These are phyloP conservation scores for Glycine soja DNA, from an alignment of 306 rosid species.

Conservation along the genomic window DNA sequence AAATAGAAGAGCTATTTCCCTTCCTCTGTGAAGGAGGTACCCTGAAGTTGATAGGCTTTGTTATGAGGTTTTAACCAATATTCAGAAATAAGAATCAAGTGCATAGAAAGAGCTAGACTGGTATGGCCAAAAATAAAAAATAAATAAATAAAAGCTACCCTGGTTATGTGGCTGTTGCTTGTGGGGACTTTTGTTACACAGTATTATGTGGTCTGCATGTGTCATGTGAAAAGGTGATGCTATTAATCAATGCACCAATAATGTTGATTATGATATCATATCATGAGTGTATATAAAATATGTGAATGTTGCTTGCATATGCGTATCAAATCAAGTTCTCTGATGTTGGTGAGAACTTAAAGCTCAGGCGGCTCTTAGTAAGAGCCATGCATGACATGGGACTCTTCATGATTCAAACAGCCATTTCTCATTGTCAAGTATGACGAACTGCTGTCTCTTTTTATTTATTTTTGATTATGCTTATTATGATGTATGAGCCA, in stretches of 20 bases:
- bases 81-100: conserved; percentile 3
- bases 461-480: conserved; percentile 20
- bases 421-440: conserved; percentile 58
- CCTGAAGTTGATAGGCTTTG: not conserved
- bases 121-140: not conserved
- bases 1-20: conserved; percentile 2
- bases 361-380: conserved; percentile 21
- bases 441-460: conserved; percentile 51
- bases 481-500: conserved; percentile 31
- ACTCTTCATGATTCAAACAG: conserved; percentile 42
- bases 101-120: not conserved
- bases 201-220: conserved; percentile 47
- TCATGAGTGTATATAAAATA: conserved; percentile 29
- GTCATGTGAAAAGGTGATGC: conserved; percentile 52
- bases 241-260: conserved; percentile 43
- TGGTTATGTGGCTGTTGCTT: not conserved
- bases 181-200: not conserved
- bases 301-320: conserved; percentile 1
- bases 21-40: not conserved
- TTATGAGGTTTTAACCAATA: not conserved
- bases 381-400: conserved; percentile 42
- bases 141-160: not conserved
- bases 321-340: conserved; percentile 14
- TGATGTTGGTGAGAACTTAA: conserved; percentile 1
- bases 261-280: conserved; percentile 41